phyloP scores from a whole-genome alignment of 345 rosid species.

The Cochlearia excelsa region DNA sequence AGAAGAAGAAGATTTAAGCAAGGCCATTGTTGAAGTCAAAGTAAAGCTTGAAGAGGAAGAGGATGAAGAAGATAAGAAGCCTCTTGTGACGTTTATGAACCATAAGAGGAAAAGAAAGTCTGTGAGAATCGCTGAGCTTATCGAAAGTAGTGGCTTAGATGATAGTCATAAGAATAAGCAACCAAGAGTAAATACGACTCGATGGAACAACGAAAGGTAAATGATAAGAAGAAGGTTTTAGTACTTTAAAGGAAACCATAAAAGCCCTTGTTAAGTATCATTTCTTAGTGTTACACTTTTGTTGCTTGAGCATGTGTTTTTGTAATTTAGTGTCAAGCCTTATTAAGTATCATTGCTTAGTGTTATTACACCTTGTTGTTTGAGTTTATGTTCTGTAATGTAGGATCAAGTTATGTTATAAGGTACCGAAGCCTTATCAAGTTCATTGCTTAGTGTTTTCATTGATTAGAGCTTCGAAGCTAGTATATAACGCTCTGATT shows the following conservation, averaged over 20 bases:
- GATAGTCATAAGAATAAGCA: slow-evolving; percentile 31
- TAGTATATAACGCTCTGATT: too few relatives aligned
- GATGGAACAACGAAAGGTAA: slow-evolving; percentile 82
- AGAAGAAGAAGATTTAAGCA: neutral
- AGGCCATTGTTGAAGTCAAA: slow-evolving; percentile 36
- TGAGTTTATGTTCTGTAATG: too few relatives aligned
- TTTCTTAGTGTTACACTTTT: too few relatives aligned
- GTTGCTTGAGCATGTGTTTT: too few relatives aligned
- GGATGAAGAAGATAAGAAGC: slow-evolving; percentile 23
- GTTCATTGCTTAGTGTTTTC: too few relatives aligned
- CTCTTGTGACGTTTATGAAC: slow-evolving; percentile 31
- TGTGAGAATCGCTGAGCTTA: slow-evolving; percentile 23
- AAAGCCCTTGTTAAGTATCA: too few relatives aligned
- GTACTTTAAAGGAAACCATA: neutral
- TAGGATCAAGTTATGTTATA: too few relatives aligned
- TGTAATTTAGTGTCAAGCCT: too few relatives aligned
- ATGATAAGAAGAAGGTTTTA: slow-evolving; percentile 10
- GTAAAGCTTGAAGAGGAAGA: slow-evolving; percentile 35
- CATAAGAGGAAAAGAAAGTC: slow-evolving; percentile 43
- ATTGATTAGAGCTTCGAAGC: too few relatives aligned
- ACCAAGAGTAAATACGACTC: slow-evolving; percentile 18
- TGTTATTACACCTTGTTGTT: neutral
- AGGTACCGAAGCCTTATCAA: too few relatives aligned
- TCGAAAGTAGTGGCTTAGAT: slow-evolving; percentile 10
- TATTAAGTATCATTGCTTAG: too few relatives aligned